Conservation (phyloP, 805 yeast genomes). For the Kluyveromyces dobzhanskii region DNA sequence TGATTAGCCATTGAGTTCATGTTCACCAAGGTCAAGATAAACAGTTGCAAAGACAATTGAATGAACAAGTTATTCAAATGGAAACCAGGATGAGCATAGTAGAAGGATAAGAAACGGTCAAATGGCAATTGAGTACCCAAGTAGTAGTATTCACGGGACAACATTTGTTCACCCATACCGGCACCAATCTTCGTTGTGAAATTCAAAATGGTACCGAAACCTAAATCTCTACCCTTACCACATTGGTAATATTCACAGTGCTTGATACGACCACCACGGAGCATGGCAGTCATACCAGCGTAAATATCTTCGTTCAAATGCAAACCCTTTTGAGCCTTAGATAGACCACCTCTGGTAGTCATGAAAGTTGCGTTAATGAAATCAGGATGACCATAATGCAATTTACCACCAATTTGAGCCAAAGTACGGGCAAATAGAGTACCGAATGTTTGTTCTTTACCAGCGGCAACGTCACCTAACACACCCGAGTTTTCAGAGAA, state of each 20-base stretch:
- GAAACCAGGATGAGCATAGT: conserved; percentile 83
- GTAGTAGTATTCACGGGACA: conserved; percentile 76
- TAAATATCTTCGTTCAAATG: conserved; percentile 84
- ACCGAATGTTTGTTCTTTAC: conserved; percentile 86
- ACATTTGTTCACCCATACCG: conserved; percentile 89
- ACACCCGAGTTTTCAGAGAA: conserved; percentile 83
- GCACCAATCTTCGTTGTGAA: conserved; percentile 87
- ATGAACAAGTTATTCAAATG: conserved; percentile 75
- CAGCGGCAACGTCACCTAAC: conserved; percentile 84
- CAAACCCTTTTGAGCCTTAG: conserved; percentile 79
- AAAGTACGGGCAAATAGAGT: conserved; percentile 76
- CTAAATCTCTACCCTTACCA: conserved; percentile 87
- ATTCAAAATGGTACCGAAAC: conserved; percentile 78
- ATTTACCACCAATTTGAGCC: conserved; percentile 77
- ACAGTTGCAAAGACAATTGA: conserved; percentile 64
- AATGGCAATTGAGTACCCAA: conserved; percentile 73
- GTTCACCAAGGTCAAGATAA: conserved; percentile 62
- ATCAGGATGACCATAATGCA: conserved; percentile 88
- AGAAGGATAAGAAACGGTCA: conserved; percentile 74
- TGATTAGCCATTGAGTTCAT: conserved; percentile 68
- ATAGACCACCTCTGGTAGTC: conserved; percentile 84
- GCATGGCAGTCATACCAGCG: conserved; percentile 78
- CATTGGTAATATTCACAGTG: conserved; percentile 85
- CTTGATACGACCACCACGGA: conserved; percentile 82
- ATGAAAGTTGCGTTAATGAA: conserved; percentile 65